phyloP scores from a whole-genome alignment of 2,329 filamentous ascomycete species.

The Beauveria australis region DNA sequence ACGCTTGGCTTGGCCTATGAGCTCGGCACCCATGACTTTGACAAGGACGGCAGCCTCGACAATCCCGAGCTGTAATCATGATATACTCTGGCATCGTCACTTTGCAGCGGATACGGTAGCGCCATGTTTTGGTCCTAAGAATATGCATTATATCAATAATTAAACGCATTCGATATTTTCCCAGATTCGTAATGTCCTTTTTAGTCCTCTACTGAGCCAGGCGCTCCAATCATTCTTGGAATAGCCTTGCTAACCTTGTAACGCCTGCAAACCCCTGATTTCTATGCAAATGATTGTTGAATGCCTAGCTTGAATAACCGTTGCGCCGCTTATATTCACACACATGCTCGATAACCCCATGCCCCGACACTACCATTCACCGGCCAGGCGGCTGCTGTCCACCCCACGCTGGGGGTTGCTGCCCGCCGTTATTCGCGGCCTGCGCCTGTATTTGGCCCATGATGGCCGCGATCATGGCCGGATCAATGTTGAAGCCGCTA shows the following conservation, averaged over 20 bases:
- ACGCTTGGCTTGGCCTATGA: conserved; percentile 79
- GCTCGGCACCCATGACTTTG: conserved; percentile 68
- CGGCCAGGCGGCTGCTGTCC: conserved; percentile 23
- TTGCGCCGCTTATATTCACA: neutral
- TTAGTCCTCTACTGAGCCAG: neutral
- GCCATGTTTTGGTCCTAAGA: neutral
- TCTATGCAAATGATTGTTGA: neutral
- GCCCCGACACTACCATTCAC: conserved; percentile 10
- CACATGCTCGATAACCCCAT: neutral
- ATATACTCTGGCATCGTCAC: neutral
- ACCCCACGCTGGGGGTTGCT: conserved; percentile 20
- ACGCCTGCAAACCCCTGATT: neutral
- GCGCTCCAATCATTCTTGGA: neutral
- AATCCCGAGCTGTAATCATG: neutral
- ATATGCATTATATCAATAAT: neutral
- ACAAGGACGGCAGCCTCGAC: conserved; percentile 11
- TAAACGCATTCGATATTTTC: neutral
- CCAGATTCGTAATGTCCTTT: neutral
- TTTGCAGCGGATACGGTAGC: neutral
- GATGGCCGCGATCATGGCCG: conserved; percentile 45
- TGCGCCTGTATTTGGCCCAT: conserved; percentile 36
- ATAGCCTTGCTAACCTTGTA: neutral
- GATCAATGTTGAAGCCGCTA: conserved; percentile 46
- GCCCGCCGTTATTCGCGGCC: conserved; percentile 16
- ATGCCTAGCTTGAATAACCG: neutral